These are phyloP conservation scores for Puccinia sorghi DNA, from an alignment of 1,284 basidiomycete species.

Conservation along the genomic window DNA sequence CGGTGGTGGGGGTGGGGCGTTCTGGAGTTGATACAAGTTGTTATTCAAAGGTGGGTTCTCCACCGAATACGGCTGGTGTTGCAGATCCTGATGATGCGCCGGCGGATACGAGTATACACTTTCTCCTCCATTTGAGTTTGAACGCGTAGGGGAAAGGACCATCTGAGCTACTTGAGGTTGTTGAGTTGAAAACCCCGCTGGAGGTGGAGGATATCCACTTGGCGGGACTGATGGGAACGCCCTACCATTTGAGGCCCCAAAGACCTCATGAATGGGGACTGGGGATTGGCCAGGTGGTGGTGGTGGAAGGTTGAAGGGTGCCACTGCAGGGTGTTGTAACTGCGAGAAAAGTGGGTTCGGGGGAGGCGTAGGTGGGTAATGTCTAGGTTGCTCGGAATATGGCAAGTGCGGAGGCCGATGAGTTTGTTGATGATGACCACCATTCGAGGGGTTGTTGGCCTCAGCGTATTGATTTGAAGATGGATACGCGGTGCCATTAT, in stretches of 20 bases:
- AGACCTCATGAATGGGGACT: conserved; percentile 47
- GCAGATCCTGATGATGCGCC: conserved; percentile 16
- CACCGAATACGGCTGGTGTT: conserved; percentile 3
- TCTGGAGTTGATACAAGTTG: conserved; percentile 9
- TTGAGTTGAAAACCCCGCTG: conserved; percentile 1
- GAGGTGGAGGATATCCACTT: conserved; percentile 2
- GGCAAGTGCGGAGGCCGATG: conserved; percentile 11
- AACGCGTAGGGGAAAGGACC: neutral
- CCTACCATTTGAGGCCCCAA: conserved; percentile 8
- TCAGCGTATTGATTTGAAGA: conserved; percentile 8
- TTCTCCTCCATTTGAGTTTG: conserved; percentile 14
- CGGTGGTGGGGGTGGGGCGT: conserved; percentile 6
- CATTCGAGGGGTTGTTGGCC: neutral
- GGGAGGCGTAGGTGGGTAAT: conserved; percentile 4
- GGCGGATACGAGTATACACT: conserved; percentile 21
- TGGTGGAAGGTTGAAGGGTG: conserved; percentile 36
- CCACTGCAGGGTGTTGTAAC: neutral
- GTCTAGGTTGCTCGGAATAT: conserved; percentile 29
- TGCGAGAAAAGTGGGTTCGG: conserved; percentile 14
- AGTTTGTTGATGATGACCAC: neutral
- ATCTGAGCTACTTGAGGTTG: conserved; percentile 11
- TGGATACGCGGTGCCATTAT: conserved; percentile 4
- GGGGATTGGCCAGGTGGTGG: conserved; percentile 47
- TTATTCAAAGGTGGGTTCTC: conserved; percentile 12
- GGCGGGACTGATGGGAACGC: conserved; percentile 24